Base-by-base conservation (phyloP, 176 grass and related monocot genomes). In the Pontederia crassipes region DNA sequence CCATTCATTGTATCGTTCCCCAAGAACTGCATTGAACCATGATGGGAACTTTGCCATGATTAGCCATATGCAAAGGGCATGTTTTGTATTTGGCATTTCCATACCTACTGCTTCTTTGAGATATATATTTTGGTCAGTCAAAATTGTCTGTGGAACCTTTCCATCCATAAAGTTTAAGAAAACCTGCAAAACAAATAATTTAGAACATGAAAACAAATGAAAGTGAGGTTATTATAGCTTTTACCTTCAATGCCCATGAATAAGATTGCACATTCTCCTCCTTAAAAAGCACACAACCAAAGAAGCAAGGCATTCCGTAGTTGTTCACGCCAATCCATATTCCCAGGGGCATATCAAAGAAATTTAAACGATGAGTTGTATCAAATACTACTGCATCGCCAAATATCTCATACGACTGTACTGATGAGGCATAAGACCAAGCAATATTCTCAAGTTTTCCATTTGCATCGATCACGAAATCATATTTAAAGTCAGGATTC, bases 111-210 rank as follows among this genome's bases (percentile, higher is more conserved):
- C 79, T 74, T 95, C 81, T 67, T 72, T 82, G 45, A 88, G 72
- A 61, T 55, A 77, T 10, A 73, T 20, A 72, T 78, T 95, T 69
- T 95, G 69, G 69, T 85, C 78, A 11, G 89, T 88, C 58, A 94
- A 58, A 71, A 95, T 80, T 48, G 72, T 85, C 40, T 12, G 65
- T 29, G 89, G 85, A 61, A 78, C 64, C 77, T 80, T 85, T 52
- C 79, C 80, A 75, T 85, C 85, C 78, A 95, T 85, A 66, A 82
- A 95, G 53, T 78, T 80, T 28, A 95, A 78, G 82, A 95, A 95
- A 10, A 80, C 85, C 89, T 95, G 78, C 52, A 70, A 18, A 56
- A 45, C 66, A 35, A 66, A 66, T 51, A 63, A 69, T 45, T 63
- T 9, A 26, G 62, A 59, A 45, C 13, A 73, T n/a, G 59, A 65